Conservation (phyloP, 345 rosid genomes). For the Populus pruinosa region DNA sequence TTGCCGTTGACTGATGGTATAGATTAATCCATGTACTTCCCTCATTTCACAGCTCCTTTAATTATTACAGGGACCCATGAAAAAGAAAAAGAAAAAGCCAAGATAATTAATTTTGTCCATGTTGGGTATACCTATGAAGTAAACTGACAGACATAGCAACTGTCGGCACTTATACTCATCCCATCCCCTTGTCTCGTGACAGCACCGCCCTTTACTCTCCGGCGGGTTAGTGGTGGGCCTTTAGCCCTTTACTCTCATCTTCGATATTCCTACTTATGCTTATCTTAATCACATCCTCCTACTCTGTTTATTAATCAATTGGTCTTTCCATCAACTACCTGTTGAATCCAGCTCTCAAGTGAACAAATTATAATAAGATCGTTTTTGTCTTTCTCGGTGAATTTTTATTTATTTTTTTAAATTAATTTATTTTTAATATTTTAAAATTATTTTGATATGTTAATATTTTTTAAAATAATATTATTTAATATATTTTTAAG, state of each 20-base stretch:
- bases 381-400: no score
- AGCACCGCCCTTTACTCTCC: not conserved
- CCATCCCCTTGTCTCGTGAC: slow-evolving; percentile 5
- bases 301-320: not conserved
- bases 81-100: not conserved
- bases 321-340: not conserved
- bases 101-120: not conserved
- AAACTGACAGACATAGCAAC: slow-evolving; percentile 6
- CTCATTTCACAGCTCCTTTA: not conserved
- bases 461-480: no score
- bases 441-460: no score
- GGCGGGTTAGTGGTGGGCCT: not conserved
- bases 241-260: not conserved
- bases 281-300: not conserved
- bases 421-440: no score
- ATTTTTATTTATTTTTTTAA: no score
- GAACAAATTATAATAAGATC: not conserved
- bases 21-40: not conserved
- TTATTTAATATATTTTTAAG: no score
- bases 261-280: not conserved
- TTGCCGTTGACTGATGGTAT: not conserved
- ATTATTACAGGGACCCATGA: not conserved
- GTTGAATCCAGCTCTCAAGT: no score
- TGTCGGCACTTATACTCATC: slow-evolving; percentile 12
- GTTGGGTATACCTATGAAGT: slow-evolving; percentile 13